These are phyloP conservation scores for Suillus fuscotomentosus DNA, from an alignment of 768 basidiomycete species.

Conservation along the genomic window DNA sequence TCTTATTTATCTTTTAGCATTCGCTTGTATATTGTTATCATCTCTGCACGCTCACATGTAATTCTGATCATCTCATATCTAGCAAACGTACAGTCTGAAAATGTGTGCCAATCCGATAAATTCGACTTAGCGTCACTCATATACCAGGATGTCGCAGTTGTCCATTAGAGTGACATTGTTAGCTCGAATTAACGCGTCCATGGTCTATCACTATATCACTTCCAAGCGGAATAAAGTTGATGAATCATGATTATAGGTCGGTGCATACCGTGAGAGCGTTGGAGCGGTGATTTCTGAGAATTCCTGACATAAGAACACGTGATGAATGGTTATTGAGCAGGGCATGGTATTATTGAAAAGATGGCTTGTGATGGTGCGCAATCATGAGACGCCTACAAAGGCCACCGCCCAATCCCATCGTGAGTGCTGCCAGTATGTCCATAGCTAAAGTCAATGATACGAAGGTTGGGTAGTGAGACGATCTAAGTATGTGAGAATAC, in stretches of 20 bases:
- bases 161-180: neutral
- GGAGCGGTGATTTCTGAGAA: too few relatives aligned
- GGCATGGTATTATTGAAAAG: neutral
- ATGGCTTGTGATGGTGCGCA: neutral
- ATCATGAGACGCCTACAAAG: constrained; percentile 23
- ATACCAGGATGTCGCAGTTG: neutral
- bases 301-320: too few relatives aligned
- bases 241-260: too few relatives aligned
- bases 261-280: too few relatives aligned
- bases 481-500: too few relatives aligned
- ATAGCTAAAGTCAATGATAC: too few relatives aligned
- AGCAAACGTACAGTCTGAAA: neutral
- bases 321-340: too few relatives aligned
- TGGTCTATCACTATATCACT: too few relatives aligned
- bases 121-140: neutral
- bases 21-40: constrained; percentile 6
- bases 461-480: too few relatives aligned
- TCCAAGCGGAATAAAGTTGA: too few relatives aligned
- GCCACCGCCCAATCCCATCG: constrained; percentile 29
- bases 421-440: too few relatives aligned
- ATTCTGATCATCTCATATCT: neutral
- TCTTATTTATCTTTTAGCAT: constrained; percentile 2
- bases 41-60: neutral
- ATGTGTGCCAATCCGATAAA: neutral
- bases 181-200: too few relatives aligned